Conservation (phyloP, 2,329 filamentous ascomycete species). For the Fusarium haematococcum region DNA sequence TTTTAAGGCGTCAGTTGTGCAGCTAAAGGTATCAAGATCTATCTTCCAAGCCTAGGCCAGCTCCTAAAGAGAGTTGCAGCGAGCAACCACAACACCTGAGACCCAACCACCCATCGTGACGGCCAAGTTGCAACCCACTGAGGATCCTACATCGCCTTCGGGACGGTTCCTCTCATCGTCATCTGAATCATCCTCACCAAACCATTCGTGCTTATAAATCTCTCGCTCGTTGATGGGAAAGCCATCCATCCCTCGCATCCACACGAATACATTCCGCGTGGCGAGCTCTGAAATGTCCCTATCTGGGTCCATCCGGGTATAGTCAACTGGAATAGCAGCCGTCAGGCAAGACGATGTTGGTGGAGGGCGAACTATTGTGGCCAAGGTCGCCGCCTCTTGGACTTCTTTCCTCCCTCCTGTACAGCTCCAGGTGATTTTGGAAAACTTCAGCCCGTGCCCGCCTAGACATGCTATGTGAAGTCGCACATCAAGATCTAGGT, state of each 20-base stretch:
- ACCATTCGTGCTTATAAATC: constrained; percentile 5
- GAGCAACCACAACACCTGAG: background rate
- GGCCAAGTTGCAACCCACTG: background rate
- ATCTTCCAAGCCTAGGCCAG: background rate
- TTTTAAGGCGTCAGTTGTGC: no score
- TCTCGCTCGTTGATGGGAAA: constrained; percentile 3
- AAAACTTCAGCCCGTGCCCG: background rate
- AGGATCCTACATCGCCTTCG: background rate
- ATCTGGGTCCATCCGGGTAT: background rate
- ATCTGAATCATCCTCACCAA: background rate
- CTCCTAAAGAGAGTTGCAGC: background rate
- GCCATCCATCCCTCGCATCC: background rate
- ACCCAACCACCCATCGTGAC: background rate
- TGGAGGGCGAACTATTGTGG: background rate
- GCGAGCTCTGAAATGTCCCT: background rate
- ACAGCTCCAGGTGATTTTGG: background rate
- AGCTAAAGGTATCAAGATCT: background rate
- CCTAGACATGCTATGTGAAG: background rate
- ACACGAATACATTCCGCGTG: background rate
- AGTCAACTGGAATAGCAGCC: background rate
- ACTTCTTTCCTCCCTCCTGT: background rate
- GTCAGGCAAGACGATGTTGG: background rate
- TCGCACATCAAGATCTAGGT: background rate
- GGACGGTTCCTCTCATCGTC: background rate
- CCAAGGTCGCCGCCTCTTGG: background rate